Evolutionary conservation across 1,284 basidiomycete species (phyloP), one percentile per base, ranked within the genome.

Genomic region (Fistulinella cinereoalba): DNA sequence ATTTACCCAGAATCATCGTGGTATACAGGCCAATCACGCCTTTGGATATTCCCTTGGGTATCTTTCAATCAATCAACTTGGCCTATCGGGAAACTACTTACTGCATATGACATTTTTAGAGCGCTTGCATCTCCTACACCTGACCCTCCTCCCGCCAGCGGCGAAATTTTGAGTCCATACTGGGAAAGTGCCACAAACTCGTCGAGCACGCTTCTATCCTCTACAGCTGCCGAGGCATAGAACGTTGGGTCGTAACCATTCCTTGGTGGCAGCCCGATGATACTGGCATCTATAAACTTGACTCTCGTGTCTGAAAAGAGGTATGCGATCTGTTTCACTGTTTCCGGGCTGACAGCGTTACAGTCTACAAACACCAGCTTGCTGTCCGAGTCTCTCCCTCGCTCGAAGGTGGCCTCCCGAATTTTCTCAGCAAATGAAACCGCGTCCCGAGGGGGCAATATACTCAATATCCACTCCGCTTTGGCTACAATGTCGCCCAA

Each of bases 61-160:
- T 4, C 33, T 22, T 41, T 52, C 33, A 49, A 37, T 10, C 7
- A 32, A 40, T 39, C 23, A 7, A 11, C 16, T 21, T 37, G 24
- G 10, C 23, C n/a, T 42, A n/a, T 18, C 43, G 36, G n/a, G 36
- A 46, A 34, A 40, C 37, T 21, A 63, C 74, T 62, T 48, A 82
- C 80, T 44, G 77, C 77, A 58, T 83, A 80, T 15, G 78, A 77
- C 80, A 82, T 81, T 62, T 82, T 82, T 50, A 82, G 57, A 5
- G 79, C 79, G 53, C 79, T 83, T 4, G 80, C 80, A 52, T 76
- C 78, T 6, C 82, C 78, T 16, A 81, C 64, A 1, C 72, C 73
- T 2, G 66, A 70, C 19, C 72, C 74, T 44, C 76, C 72, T 15
- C 73, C 76, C 24, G 58, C 70, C 53, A 82, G 56, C 2, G 68